Conservation (phyloP, 2,329 filamentous ascomycete genomes). For the Rachicladosporium sp. region DNA sequence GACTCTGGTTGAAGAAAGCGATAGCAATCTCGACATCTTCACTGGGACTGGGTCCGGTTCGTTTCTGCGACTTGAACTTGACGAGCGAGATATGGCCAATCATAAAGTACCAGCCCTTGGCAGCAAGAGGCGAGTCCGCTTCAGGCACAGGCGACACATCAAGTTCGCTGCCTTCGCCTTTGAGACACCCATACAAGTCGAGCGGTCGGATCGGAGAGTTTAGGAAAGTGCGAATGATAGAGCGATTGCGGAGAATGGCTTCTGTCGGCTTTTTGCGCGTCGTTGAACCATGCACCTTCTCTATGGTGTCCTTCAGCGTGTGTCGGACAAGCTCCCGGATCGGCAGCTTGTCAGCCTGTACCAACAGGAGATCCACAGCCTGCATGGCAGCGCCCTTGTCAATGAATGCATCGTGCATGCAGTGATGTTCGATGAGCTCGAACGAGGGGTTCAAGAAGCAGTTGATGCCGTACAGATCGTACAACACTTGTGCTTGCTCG, state of each 20-base stretch:
- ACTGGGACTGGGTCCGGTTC: constrained; percentile 59
- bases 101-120: constrained; percentile 83
- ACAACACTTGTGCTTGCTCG: constrained; percentile 75
- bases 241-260: constrained; percentile 75
- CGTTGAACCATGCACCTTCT: constrained; percentile 82
- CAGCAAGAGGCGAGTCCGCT: constrained; percentile 58
- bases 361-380: constrained; percentile 71
- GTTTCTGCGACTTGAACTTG: constrained; percentile 70
- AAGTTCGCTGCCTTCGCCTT: constrained; percentile 63
- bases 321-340: constrained; percentile 88
- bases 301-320: constrained; percentile 78
- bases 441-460: constrained; percentile 30
- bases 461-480: constrained; percentile 70
- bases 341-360: constrained; percentile 68
- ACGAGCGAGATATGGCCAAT: constrained; percentile 79
- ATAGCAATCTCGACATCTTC: constrained; percentile 75
- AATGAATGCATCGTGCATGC: constrained; percentile 57
- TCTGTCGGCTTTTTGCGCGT: constrained; percentile 64
- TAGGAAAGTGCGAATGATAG: constrained; percentile 68
- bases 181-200: constrained; percentile 66
- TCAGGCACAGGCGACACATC: constrained; percentile 49
- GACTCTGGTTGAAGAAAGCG: constrained; percentile 65
- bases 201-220: constrained; percentile 75
- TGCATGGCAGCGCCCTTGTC: constrained; percentile 70
- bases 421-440: constrained; percentile 57